A percentile compares a stretch with the other conserved stretches of the same genome.
phyloP scores from a whole-genome alignment of 257 asterid genomes.

The Solanum tarijense region DNA sequence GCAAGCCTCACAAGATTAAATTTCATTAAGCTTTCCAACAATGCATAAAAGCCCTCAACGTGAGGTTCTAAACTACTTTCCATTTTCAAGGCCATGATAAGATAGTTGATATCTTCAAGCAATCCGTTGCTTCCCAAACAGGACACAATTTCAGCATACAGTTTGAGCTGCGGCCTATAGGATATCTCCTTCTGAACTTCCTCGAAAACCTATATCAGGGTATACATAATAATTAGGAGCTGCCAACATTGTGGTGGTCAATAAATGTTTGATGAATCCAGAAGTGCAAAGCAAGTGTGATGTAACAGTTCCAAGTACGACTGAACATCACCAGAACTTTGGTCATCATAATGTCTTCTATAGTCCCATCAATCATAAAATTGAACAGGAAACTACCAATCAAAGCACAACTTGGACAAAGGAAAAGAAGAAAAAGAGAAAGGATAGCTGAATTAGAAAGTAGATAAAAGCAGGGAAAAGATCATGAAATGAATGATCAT shows the following conservation, averaged over 20 bases:
- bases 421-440: not conserved
- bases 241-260: not conserved
- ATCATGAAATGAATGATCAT: no score
- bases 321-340: not conserved
- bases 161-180: constrained; percentile 44
- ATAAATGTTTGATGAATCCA: not conserved
- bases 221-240: not conserved
- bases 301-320: not conserved
- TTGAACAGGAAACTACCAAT: not conserved
- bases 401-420: not conserved
- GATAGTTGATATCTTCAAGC: constrained; percentile 27
- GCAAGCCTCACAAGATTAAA: constrained; percentile 41
- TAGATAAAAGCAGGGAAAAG: no score
- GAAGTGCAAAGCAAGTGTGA: not conserved
- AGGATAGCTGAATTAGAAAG: no score
- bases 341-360: not conserved
- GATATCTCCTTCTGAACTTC: constrained; percentile 53
- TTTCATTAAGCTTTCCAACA: constrained; percentile 45
- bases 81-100: constrained; percentile 37
- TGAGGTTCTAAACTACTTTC: constrained; percentile 35
- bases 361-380: not conserved
- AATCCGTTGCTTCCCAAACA: constrained; percentile 55
- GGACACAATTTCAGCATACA: constrained; percentile 42
- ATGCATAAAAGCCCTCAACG: constrained; percentile 37
- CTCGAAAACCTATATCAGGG: constrained; percentile 42